A percentile compares a stretch with the other conserved stretches of the same genome.
Evolutionary conservation across 139 green algal species (phyloP).

Genomic region (Trebouxia sp.): DNA sequence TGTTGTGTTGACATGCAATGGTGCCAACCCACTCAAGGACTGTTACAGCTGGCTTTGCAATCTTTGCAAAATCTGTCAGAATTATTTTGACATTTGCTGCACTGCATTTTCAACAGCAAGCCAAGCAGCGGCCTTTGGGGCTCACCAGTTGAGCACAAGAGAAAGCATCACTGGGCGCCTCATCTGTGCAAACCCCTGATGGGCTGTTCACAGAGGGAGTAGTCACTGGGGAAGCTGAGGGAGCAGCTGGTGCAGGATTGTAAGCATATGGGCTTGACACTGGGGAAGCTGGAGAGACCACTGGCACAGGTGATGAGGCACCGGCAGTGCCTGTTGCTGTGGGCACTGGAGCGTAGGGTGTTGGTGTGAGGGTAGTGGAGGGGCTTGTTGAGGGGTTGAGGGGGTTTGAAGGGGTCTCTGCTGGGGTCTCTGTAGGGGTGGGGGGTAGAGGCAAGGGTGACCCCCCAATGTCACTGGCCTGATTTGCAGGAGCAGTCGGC

Average conservation of each 20-base stretch:
- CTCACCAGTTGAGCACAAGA: constrained; percentile 4
- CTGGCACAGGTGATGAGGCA: not conserved
- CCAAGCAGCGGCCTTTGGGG: too few relatives aligned
- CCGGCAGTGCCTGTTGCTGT: not conserved
- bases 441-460: not conserved
- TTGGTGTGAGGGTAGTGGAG: not conserved
- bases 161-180: not conserved
- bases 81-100: too few relatives aligned
- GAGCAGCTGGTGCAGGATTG: not conserved
- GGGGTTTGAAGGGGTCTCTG: not conserved
- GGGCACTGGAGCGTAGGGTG: not conserved
- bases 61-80: too few relatives aligned
- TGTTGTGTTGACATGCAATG: too few relatives aligned
- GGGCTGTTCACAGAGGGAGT: not conserved
- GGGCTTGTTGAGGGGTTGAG: not conserved
- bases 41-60: too few relatives aligned
- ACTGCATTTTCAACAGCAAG: not conserved
- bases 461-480: not conserved
- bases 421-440: not conserved
- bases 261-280: not conserved
- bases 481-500: not conserved
- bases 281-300: not conserved
- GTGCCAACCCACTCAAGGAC: too few relatives aligned
- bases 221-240: not conserved
- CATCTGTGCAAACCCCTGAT: constrained; percentile 10